Evolutionary conservation across 2,329 filamentous ascomycete genomes (phyloP).

Genomic region (Verticillium albo-atrum): DNA sequence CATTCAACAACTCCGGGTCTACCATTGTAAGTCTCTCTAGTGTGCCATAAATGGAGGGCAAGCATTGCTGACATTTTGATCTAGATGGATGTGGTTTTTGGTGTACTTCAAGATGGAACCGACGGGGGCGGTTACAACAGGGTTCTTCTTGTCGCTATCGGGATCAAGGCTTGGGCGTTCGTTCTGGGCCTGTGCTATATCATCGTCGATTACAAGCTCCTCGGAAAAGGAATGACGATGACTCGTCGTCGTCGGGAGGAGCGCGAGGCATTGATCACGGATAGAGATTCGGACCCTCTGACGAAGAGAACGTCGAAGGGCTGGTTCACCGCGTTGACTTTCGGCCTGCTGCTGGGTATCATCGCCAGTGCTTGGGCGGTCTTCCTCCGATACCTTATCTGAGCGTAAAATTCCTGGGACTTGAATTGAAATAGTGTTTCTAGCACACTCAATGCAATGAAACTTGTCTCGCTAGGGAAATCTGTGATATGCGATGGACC

Average conservation of each 20-base stretch:
- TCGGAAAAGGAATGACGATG: constrained; percentile 17
- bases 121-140: constrained; percentile 13
- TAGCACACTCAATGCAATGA: background rate
- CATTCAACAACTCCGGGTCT: constrained; percentile 16
- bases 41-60: background rate
- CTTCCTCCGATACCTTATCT: constrained; percentile 16
- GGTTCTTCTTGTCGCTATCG: constrained; percentile 11
- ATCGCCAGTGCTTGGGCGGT: constrained; percentile 13
- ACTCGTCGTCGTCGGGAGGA: constrained; percentile 12
- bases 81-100: constrained; percentile 19
- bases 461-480: constrained; percentile 1
- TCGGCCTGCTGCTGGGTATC: constrained; percentile 10
- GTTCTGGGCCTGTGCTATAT: constrained; percentile 13
- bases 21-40: constrained; percentile 13
- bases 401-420: background rate
- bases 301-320: constrained; percentile 11
- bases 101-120: constrained; percentile 15
- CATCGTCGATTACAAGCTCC: constrained; percentile 13
- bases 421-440: background rate
- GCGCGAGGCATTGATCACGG: constrained; percentile 9
- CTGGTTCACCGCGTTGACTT: constrained; percentile 9
- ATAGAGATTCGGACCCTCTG: constrained; percentile 12
- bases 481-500: constrained; percentile 11
- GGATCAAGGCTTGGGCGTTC: constrained; percentile 15
- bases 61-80: background rate